Percentiles rank a stretch among this genome's conserved stretches.
These are phyloP conservation scores for Botrytis fabae DNA, from an alignment of 2,329 filamentous ascomycete genomes.

Conservation along the genomic window DNA sequence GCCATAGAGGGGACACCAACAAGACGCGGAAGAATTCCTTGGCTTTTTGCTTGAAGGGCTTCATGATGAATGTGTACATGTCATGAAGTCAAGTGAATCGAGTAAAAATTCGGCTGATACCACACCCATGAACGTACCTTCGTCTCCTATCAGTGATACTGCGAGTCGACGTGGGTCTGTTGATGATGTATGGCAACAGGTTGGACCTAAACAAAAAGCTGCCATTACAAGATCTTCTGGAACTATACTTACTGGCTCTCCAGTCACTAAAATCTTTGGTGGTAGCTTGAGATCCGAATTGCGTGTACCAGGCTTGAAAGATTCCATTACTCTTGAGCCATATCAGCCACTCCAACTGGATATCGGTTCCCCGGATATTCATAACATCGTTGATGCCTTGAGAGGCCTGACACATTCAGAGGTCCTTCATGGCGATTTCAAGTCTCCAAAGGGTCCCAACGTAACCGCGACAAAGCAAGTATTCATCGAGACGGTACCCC, in stretches of 20 bases:
- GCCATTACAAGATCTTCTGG: slow-evolving; percentile 86
- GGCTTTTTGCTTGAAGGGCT: slow-evolving; percentile 90
- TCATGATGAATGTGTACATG: slow-evolving; percentile 84
- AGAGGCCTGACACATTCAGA: slow-evolving; percentile 82
- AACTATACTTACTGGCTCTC: slow-evolving; percentile 70
- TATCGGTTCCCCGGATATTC: slow-evolving; percentile 82
- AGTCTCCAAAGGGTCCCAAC: slow-evolving; percentile 73
- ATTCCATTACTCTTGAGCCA: slow-evolving; percentile 88
- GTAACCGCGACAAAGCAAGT: slow-evolving; percentile 88
- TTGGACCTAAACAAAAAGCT: slow-evolving; percentile 86
- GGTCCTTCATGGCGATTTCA: slow-evolving; percentile 80
- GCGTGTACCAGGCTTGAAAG: slow-evolving; percentile 79
- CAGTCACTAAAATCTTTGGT: slow-evolving; percentile 91
- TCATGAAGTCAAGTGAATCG: slow-evolving; percentile 54
- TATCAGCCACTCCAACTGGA: slow-evolving; percentile 95
- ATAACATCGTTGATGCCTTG: slow-evolving; percentile 89
- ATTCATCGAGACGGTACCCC: slow-evolving; percentile 87
- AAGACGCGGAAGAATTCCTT: slow-evolving; percentile 96
- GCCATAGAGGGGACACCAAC: slow-evolving; percentile 81
- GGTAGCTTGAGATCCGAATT: slow-evolving; percentile 89
- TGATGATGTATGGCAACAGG: slow-evolving; percentile 84
- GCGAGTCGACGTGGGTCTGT: slow-evolving; percentile 41
- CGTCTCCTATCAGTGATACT: slow-evolving; percentile 48
- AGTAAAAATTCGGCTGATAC: slow-evolving; percentile 47
- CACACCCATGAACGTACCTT: slow-evolving; percentile 44